Conservation (phyloP, 768 basidiomycete genomes). For the Leucocoprinus birnbaumii region DNA sequence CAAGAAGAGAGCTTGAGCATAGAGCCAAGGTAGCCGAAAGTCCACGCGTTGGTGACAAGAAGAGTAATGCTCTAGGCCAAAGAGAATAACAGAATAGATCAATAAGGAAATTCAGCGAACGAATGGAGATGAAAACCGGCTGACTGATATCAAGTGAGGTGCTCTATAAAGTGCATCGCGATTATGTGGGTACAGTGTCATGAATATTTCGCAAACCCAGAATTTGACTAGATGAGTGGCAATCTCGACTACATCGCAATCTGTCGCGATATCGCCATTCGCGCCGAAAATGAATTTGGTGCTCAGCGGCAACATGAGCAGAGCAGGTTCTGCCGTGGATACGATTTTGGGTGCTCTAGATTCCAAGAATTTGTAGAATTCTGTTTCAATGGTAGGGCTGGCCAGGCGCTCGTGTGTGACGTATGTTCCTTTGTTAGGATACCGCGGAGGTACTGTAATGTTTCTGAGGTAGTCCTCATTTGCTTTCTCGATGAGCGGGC, state of each 20-base stretch:
- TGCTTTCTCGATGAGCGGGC: constrained; percentile 20
- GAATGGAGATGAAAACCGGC: background rate
- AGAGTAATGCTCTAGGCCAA: constrained; percentile 13
- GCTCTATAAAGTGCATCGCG: constrained; percentile 18
- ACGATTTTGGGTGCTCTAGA: constrained; percentile 8
- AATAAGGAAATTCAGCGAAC: background rate
- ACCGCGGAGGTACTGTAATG: constrained; percentile 4
- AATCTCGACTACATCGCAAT: constrained; percentile 20
- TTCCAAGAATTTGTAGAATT: constrained; percentile 15
- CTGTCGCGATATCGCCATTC: constrained; percentile 15
- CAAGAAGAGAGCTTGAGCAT: constrained; percentile 19
- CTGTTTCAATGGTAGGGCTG: constrained; percentile 3
- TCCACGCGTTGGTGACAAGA: constrained; percentile 18
- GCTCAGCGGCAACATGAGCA: constrained; percentile 1
- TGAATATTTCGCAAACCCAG: constrained; percentile 24
- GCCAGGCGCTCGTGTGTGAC: constrained; percentile 1
- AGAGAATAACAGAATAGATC: background rate
- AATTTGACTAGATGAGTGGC: constrained; percentile 26
- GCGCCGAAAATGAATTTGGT: constrained; percentile 8
- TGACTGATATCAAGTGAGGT: constrained; percentile 19
- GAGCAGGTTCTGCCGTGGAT: constrained; percentile 9
- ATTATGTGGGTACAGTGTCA: constrained; percentile 21
- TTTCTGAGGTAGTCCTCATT: constrained; percentile 21
- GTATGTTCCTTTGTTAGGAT: constrained; percentile 3
- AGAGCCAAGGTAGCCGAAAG: constrained; percentile 19